Conservation (phyloP, 1,139 yeast species). For the Candida pseudoviswanathii region DNA sequence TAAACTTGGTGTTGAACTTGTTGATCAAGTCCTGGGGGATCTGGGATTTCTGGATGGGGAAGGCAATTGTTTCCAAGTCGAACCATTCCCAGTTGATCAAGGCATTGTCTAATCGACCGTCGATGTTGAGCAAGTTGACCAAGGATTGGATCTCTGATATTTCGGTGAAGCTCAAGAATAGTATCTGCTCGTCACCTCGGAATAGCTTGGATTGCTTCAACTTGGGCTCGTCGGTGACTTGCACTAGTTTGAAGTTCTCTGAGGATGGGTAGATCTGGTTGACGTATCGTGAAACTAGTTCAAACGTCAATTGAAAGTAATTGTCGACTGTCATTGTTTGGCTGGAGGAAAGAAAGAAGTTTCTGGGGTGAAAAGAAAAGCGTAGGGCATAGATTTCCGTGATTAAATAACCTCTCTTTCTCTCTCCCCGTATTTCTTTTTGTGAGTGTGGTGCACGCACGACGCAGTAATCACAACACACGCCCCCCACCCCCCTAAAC, state of each 20-base stretch:
- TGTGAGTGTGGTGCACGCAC: no score
- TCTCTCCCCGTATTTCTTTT: no score
- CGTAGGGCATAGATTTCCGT: no score
- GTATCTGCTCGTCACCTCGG: conserved; percentile 13
- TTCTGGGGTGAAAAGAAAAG: no score
- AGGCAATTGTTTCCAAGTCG: conserved; percentile 20
- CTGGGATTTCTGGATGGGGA: conserved; percentile 28
- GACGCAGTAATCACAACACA: no score
- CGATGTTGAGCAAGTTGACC: conserved; percentile 17
- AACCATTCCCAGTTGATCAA: conserved; percentile 28
- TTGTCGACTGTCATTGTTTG: conserved; percentile 18
- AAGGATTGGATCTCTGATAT: conserved; percentile 16
- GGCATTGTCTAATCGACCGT: conserved; percentile 23
- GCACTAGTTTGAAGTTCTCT: conserved; percentile 9
- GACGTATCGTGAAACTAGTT: conserved; percentile 28
- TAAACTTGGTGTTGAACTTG: conserved; percentile 23
- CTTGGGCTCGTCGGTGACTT: conserved; percentile 14
- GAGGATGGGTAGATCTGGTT: conserved; percentile 19
- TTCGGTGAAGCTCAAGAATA: conserved; percentile 17
- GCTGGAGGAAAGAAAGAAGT: neutral
- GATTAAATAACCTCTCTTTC: no score
- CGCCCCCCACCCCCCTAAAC: no score
- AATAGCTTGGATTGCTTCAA: conserved; percentile 16
- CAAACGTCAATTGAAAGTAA: conserved; percentile 28
- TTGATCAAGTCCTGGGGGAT: conserved; percentile 27